phyloP scores from a whole-genome alignment of 768 basidiomycete species.

The Amyloporia xantha region DNA sequence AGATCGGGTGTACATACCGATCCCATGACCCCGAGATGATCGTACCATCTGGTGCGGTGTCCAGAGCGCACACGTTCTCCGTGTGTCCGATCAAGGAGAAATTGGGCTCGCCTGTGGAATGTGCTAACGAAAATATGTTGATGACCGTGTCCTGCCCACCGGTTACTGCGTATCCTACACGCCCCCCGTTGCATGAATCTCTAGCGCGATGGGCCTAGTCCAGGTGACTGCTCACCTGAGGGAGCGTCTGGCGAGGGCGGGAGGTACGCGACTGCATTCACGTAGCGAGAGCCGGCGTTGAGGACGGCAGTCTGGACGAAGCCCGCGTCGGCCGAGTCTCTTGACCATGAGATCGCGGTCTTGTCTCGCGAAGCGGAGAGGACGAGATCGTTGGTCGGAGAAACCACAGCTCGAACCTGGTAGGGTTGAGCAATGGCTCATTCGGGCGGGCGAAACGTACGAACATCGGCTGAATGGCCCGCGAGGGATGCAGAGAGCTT shows the following conservation, averaged over 20 bases:
- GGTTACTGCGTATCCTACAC: slow-evolving; percentile 69
- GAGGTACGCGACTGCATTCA: slow-evolving; percentile 79
- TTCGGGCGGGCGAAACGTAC: slow-evolving; percentile 24
- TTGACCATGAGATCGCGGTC: slow-evolving; percentile 82
- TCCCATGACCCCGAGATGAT: slow-evolving; percentile 98
- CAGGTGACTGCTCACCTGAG: slow-evolving; percentile 44
- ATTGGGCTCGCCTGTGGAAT: slow-evolving; percentile 61
- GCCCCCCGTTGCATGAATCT: slow-evolving; percentile 6
- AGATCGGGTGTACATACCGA: slow-evolving; percentile 47
- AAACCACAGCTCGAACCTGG: slow-evolving; percentile 78
- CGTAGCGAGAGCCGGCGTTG: slow-evolving; percentile 62
- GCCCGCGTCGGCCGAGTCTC: slow-evolving; percentile 36
- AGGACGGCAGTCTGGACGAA: slow-evolving; percentile 53
- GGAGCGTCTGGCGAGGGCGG: slow-evolving; percentile 62
- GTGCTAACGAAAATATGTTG: slow-evolving; percentile 69
- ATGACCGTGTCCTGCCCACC: slow-evolving; percentile 88
- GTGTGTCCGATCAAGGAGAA: slow-evolving; percentile 84
- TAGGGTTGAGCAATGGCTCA: slow-evolving; percentile 17
- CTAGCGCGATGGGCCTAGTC: slow-evolving; percentile 4
- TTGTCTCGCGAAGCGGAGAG: slow-evolving; percentile 91
- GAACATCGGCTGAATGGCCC: slow-evolving; percentile 70
- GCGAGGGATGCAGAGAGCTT: slow-evolving; percentile 68
- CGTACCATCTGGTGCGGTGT: slow-evolving; percentile 59
- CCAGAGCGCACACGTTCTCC: slow-evolving; percentile 83
- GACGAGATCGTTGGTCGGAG: slow-evolving; percentile 70